phyloP scores from a whole-genome alignment of 163 green algal species.

The Trebouxia gelatinosa region DNA sequence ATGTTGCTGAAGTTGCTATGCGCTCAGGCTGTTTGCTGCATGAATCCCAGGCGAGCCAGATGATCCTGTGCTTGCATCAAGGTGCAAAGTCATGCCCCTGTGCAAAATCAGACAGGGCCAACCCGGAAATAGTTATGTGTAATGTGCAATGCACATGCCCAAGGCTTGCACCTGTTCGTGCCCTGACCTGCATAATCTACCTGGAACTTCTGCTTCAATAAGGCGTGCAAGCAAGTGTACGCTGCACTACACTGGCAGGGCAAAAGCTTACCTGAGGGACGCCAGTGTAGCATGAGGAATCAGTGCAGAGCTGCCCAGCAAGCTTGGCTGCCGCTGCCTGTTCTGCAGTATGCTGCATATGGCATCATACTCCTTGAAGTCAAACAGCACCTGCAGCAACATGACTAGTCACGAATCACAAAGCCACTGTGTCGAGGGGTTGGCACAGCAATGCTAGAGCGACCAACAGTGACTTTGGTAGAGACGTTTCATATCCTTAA shows the following conservation, averaged over 20 bases:
- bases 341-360: slow-evolving; percentile 42
- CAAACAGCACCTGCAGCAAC: slow-evolving; percentile 45
- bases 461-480: background rate
- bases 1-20: too few species aligned
- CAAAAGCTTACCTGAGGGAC: slow-evolving; percentile 32
- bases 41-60: too few species aligned
- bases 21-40: too few species aligned
- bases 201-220: background rate
- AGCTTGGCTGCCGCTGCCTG: slow-evolving; percentile 2
- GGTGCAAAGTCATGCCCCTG: background rate
- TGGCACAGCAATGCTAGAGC: background rate
- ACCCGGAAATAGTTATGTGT: background rate
- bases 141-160: background rate
- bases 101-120: background rate
- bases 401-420: background rate
- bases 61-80: too few species aligned
- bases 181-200: background rate
- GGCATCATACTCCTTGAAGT: slow-evolving; percentile 52
- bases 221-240: background rate
- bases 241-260: background rate
- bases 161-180: background rate
- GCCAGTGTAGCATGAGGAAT: slow-evolving; percentile 36
- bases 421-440: background rate
- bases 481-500: too few species aligned
- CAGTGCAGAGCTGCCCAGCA: slow-evolving; percentile 28